A percentile compares a stretch with the other conserved stretches of the same genome.
Conservation (phyloP, 2,329 filamentous ascomycete species). For the Sphaerulina musiva region DNA sequence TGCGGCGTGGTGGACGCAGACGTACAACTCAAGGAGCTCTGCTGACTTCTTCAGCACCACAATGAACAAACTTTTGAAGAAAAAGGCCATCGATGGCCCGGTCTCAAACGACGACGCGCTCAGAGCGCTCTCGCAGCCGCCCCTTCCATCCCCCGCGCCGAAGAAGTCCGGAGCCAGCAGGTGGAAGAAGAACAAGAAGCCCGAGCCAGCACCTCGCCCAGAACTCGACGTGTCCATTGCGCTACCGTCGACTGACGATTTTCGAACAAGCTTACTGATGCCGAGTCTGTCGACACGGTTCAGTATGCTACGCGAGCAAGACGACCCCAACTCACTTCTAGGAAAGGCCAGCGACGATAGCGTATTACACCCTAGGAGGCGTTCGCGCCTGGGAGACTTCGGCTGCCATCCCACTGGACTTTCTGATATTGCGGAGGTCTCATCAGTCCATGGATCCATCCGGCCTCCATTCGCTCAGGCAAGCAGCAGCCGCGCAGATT, state of each 20-base stretch:
- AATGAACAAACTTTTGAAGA: slow-evolving; percentile 77
- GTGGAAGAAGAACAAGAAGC: slow-evolving; percentile 49
- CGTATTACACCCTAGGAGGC: slow-evolving; percentile 73
- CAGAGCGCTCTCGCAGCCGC: slow-evolving; percentile 14
- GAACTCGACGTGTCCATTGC: slow-evolving; percentile 67
- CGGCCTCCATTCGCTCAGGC: slow-evolving; percentile 53
- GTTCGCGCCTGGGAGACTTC: slow-evolving; percentile 70
- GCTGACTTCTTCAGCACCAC: slow-evolving; percentile 22
- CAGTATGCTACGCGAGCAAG: slow-evolving; percentile 92
- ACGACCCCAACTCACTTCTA: slow-evolving; percentile 79
- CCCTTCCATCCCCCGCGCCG: slow-evolving; percentile 25
- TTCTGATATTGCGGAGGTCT: slow-evolving; percentile 83
- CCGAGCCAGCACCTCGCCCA: slow-evolving; percentile 45
- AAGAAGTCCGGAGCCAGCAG: slow-evolving; percentile 31
- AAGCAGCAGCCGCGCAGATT: slow-evolving; percentile 44
- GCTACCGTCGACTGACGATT: slow-evolving; percentile 78
- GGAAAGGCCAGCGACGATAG: slow-evolving; percentile 95
- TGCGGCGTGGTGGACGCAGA: slow-evolving; percentile 2
- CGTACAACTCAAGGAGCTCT: slow-evolving; percentile 1
- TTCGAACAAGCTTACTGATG: slow-evolving; percentile 93
- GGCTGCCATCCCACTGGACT: slow-evolving; percentile 54
- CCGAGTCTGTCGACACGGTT: slow-evolving; percentile 89
- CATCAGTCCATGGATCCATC: slow-evolving; percentile 63
- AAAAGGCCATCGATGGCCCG: slow-evolving; percentile 58
- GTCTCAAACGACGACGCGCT: slow-evolving; percentile 23